Evolutionary conservation across 2,329 filamentous ascomycete genomes (phyloP), one percentile per base, ranked within the genome.

Genomic region (Fusarium sp.): DNA sequence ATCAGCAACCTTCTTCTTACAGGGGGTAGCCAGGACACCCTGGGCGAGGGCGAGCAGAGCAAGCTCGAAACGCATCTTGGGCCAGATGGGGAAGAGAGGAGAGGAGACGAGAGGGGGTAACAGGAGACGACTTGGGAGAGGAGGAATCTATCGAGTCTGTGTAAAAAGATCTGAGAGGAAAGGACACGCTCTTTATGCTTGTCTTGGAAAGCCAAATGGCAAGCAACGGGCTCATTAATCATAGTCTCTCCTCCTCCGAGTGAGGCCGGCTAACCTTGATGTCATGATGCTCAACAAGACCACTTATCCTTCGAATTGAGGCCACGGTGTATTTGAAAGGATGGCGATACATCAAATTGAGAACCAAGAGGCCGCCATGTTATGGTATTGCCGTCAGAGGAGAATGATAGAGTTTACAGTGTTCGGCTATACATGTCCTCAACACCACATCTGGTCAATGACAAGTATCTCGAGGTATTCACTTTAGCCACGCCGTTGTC

Each of bases 41-140:
- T 67, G 66, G 14, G 57, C 61, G 41, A 73, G 58, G 61, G 50
- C 61, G 10, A 73, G 20, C 16, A 73, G 34, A 52, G 58, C 45
- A 56, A 71, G 13, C 45, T 50, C 20, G 32, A 34, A 37, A 67
- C 68, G 61, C 70, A 67, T 73, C 23, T 37, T 66, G 18, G 27
- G 10, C 6, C 16, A 18, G 52, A 41, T 10, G 25, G 18, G 16
- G 9, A 52, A 27, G 48, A 16, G 43, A 13, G 16, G 35, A 37
- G 34, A 14, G 2, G n/a, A 23, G 20, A 16, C 6, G 20, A 23
- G n/a, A 8, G 20, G 23, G 23, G 16, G 25, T 27, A 27, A 27
- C 23, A 50, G 14, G 27, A 27, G 23, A 30, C 45, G 25, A 30
- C 25, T 50, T 50, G 23, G 18, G 45, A 50, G 25, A 14, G 35